Evolutionary conservation across 2,329 filamentous ascomycete genomes (phyloP), one percentile per base, ranked within the genome.

Genomic region (Alternaria novae-zelandiae): DNA sequence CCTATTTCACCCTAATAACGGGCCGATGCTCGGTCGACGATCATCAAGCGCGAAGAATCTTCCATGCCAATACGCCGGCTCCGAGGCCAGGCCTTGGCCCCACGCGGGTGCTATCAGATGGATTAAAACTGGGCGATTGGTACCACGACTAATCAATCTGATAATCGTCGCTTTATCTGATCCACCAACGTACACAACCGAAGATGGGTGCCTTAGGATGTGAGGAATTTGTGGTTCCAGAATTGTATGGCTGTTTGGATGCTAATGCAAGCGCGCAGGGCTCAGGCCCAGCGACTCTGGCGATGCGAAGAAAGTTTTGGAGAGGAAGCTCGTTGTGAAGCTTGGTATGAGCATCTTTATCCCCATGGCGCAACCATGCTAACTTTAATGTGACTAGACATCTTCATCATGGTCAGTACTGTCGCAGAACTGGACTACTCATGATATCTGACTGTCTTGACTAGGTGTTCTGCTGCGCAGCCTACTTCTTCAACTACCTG

Each of bases 401-500:
- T 61, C 17, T 61, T 57, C 15, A 49, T 61, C 13, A 61, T 61
- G 58, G 58, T 61, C 28, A 12, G 58, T 50, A 13, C 15, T 12
- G 32, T 43, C 13, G 12, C n/a, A 8, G 3, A 5, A 32, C 3
- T 15, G 13, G 3, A 15, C 1, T n/a, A 4, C 9, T 21, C 28
- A 41, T 17, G 25, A 45, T 32, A 3, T 17, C 58, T 61, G 17
- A 61, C 10, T 17, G 8, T n/a, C 4, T 17, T 7, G 20, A 13
- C 15, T 32, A 72, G 69, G 65, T 65, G 4, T 74, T 68, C 28
- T 73, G 69, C 54, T 74, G 72, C 26, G 66, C 70, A 12, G 65
- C 63, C 17, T 74, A 74, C 50, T 74, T 74, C 54, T 72, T 74
- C 61, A 74, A 74, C 43, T 74, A 74, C 45, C 71, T 74, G 67